Base-by-base conservation (phyloP, 1,284 basidiomycete genomes). In the Taiwanofungus camphoratus region DNA sequence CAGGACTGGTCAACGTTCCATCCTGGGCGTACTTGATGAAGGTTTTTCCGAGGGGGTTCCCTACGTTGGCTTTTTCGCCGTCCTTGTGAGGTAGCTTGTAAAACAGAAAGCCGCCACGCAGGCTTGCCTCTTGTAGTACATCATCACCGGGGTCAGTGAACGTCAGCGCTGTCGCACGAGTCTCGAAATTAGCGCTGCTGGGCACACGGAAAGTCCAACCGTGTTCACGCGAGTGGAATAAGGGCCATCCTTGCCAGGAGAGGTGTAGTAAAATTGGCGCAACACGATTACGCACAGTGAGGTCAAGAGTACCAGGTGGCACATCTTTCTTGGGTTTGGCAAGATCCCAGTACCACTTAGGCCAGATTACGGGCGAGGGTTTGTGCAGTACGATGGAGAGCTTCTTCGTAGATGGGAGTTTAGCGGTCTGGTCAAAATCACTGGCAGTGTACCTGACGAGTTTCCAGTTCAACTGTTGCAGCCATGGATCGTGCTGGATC, bases 331-430 rank as follows among this genome's bases (percentile, higher is more conserved):
- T 82, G 3, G 85, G 84, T 53, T 71, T 81, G 3, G 82, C 68
- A 3, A 93, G 76, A 30, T 98, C 92, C 91, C 89, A 95, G 61
- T 92, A 99, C 95, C 96, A 99, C 59, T 92, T 90, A 0, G 94
- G 95, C 82, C 82, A 85, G 22, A 70, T 48, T 0, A 81, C 70
- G 0, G 71, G 66, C 6, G 69, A 66, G 7, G 69, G 66, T 54
- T 77, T 77, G 23, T 33, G 8, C 26, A n/a, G 26, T n/a, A 9
- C n/a, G 9, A n/a, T 29, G 7, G 9, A 27, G 13, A 22, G 21
- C 21, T 24, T 9, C 32, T 19, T 6, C 11, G 24, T 18, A 5
- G 8, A 9, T 29, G 26, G 26, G 26, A n/a, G n/a, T n/a, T 40
- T 23, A 5, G 18, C 5, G 22, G 39, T 13, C 27, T 19, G n/a